Base-by-base conservation (phyloP, 176 grass and related monocot species). In the Saccharum officinarum region DNA sequence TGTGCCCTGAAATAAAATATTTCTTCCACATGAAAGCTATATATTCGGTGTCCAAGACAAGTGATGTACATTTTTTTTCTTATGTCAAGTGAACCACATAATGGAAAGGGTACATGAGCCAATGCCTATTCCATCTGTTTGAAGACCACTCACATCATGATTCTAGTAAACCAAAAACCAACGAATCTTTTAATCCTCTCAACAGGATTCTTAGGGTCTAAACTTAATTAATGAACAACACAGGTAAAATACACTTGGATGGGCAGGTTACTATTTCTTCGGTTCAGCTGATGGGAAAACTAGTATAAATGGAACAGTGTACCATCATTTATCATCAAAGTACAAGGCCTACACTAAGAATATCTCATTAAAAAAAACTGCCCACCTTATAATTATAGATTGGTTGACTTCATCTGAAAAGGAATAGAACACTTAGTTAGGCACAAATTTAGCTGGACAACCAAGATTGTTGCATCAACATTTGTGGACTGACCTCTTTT, bases 381-480 rank as follows among this genome's bases (percentile, higher is more conserved):
- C 90, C 47, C 83, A 99, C 97, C 97, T 99, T 87, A 99, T 95
- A 67, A 99, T 96, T 76, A 99, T 99, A 57, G 97, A 99, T 64
- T 99, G 97, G 80, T 96, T 99, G 60, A 99, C 92, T 90, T 99
- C 97, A 85, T 99, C 97, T 99, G 97, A 74, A 94, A 83, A 89
- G 78, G 31, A 77, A 89, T 61, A 83, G 78, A 76, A 70, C 81
- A 73, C 20, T 26, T 78, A 64, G 69, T 89, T 84, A 92, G 75
- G 40, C 41, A 85, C 75, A 65, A 78, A 90, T 38, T 14, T 80
- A 78, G 34, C 28, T 69, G 73, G 47, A 41, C 36, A 79, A 82
- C 22, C 20, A 88, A 81, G 69, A 66, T 60, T 85, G 10, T 45
- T 62, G 82, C 47, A 87, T 67, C 36, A 74, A 81, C 66, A 82